Conservation (phyloP, 2,329 filamentous ascomycete species). For the Verticillium isaacii region DNA sequence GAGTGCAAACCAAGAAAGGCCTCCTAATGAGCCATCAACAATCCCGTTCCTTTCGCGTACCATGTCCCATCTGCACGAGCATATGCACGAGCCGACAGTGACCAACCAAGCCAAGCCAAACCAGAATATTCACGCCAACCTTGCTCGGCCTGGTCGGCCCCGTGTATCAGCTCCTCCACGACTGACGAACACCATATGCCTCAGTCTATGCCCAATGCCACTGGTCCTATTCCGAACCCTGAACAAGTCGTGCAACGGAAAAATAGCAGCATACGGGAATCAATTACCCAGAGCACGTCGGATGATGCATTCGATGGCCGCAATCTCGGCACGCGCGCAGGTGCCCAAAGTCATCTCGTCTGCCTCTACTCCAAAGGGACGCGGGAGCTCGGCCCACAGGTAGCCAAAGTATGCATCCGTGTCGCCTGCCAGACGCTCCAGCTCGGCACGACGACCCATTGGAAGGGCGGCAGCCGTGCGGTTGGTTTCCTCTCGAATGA, state of each 20-base stretch:
- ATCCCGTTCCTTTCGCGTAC: background rate
- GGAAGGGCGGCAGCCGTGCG: constrained; percentile 32
- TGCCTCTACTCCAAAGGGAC: constrained; percentile 31
- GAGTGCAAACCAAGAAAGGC: background rate
- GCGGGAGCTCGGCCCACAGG: constrained; percentile 42
- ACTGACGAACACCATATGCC: background rate
- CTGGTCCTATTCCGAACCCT: background rate
- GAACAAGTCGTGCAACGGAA: background rate
- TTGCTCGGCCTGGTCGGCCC: background rate
- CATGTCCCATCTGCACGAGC: background rate
- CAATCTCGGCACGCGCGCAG: constrained; percentile 40
- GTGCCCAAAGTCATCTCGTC: constrained; percentile 44
- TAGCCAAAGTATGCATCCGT: constrained; percentile 47
- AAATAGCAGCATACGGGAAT: background rate
- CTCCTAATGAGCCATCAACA: background rate
- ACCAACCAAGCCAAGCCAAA: background rate
- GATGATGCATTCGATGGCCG: constrained; percentile 44
- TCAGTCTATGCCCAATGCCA: background rate
- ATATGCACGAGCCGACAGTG: background rate
- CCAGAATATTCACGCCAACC: too few species aligned
- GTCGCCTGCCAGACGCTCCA: constrained; percentile 24
- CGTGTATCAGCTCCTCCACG: background rate
- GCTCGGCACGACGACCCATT: constrained; percentile 33
- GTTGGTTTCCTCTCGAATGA: constrained; percentile 49
- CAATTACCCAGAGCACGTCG: constrained; percentile 28